Percentiles rank a stretch among this genome's conserved stretches.
These are phyloP conservation scores for Ganoderma resinaceum DNA, from an alignment of 1,284 basidiomycete genomes.

Conservation along the genomic window DNA sequence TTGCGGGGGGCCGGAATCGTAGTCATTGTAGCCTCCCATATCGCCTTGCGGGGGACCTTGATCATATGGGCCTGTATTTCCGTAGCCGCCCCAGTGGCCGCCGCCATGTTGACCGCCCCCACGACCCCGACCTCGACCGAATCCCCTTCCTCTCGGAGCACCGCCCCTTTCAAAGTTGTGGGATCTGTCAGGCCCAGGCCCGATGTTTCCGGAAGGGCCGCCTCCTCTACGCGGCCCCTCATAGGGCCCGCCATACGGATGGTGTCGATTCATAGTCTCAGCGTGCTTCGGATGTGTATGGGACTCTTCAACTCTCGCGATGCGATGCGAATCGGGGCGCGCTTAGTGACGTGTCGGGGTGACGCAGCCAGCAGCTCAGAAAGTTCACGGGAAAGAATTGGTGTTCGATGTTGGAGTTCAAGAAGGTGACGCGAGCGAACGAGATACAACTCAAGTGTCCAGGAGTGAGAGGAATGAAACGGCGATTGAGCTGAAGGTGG, in stretches of 20 bases:
- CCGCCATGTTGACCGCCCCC: slow-evolving; percentile 32
- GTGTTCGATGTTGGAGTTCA: slow-evolving; percentile 12
- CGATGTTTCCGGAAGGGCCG: slow-evolving; percentile 65
- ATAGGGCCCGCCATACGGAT: slow-evolving; percentile 80
- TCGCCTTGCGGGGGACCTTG: slow-evolving; percentile 67
- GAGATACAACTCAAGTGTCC: slow-evolving; percentile 30
- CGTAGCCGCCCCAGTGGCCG: slow-evolving; percentile 57
- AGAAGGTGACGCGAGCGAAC: slow-evolving; percentile 16
- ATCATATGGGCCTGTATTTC: slow-evolving; percentile 63
- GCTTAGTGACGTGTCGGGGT: slow-evolving; percentile 34
- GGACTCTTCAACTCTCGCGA: slow-evolving; percentile 23
- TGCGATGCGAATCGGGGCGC: slow-evolving; percentile 17
- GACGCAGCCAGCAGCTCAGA: slow-evolving; percentile 20
- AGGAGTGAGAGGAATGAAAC: slow-evolving; percentile 24
- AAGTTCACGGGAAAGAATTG: slow-evolving; percentile 12
- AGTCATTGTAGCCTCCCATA: slow-evolving; percentile 67
- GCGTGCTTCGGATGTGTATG: slow-evolving; percentile 23
- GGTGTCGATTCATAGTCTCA: slow-evolving; percentile 81
- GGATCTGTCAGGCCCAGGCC: slow-evolving; percentile 77
- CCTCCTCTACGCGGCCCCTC: slow-evolving; percentile 72
- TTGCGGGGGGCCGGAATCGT: slow-evolving; percentile 64
- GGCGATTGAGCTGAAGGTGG: slow-evolving; percentile 30
- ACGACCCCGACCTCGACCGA: slow-evolving; percentile 61
- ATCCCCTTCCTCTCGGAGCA: slow-evolving; percentile 67
- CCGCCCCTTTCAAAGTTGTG: slow-evolving; percentile 71